Evolutionary conservation across 495 filamentous ascomycete species (phyloP).

Genomic region (Jackrogersella multiformis): DNA sequence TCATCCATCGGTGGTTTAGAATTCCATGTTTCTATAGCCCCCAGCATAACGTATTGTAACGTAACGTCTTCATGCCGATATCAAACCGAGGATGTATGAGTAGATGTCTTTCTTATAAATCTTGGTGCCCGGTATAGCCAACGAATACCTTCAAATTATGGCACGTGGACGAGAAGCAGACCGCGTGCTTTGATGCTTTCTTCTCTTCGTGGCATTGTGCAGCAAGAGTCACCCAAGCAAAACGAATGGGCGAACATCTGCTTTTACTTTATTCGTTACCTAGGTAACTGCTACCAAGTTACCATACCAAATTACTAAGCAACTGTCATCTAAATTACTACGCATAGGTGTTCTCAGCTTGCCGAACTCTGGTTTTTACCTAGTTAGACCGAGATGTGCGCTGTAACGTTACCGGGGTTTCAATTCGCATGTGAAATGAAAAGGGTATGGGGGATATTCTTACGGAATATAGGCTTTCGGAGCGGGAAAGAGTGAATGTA

Average conservation of each 20-base stretch:
- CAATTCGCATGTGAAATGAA: not conserved
- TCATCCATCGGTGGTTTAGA: not conserved
- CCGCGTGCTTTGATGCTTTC: not conserved
- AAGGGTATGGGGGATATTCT: not conserved
- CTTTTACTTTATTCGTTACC: not conserved
- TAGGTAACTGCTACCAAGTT: not conserved
- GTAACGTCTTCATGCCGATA: conserved; percentile 17
- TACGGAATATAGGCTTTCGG: not conserved
- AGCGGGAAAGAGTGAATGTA: no score
- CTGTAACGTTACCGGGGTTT: conserved; percentile 13
- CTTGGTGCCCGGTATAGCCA: not conserved
- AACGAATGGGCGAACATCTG: not conserved
- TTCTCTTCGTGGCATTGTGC: not conserved
- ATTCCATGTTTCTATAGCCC: not conserved
- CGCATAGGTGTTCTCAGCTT: conserved; percentile 5
- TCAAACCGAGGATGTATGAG: conserved; percentile 17
- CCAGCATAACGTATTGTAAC: not conserved
- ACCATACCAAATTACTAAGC: no score
- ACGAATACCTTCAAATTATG: not conserved
- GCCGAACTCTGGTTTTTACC: conserved; percentile 4
- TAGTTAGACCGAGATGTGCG: not conserved
- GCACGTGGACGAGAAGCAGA: not conserved
- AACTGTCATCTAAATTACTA: conserved; percentile 11
- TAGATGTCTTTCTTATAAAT: conserved; percentile 18
- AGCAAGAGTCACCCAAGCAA: not conserved